These are phyloP conservation scores for Rosa lucieae DNA, from an alignment of 306 rosid genomes.

Conservation along the genomic window DNA sequence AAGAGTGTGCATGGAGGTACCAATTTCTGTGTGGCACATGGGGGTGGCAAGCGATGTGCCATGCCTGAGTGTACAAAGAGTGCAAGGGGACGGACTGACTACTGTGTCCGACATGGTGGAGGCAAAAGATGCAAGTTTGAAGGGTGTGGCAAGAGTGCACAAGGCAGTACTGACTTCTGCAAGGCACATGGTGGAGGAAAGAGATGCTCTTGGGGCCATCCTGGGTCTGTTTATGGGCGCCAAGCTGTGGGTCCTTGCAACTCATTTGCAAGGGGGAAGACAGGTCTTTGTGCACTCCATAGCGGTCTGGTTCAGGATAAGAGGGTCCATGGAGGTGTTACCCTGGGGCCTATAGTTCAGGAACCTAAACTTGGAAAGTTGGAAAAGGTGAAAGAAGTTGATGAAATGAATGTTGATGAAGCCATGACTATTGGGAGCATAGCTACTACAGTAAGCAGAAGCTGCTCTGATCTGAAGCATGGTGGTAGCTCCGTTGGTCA, in stretches of 20 bases:
- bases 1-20: conserved; percentile 98
- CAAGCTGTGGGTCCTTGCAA: conserved; percentile 62
- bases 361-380: conserved; percentile 43
- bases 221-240: conserved; percentile 59
- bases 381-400: conserved; percentile 45
- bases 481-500: conserved; percentile 28
- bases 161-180: conserved; percentile 94
- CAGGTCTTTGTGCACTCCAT: conserved; percentile 87
- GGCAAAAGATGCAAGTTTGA: conserved; percentile 87
- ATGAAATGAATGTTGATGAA: conserved; percentile 52
- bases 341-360: conserved; percentile 59
- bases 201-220: conserved; percentile 93
- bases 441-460: conserved; percentile 17
- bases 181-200: conserved; percentile 99
- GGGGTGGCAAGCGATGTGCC: conserved; percentile 95
- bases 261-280: conserved; percentile 88
- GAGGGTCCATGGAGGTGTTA: conserved; percentile 92
- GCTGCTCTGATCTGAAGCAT: conserved; percentile 31
- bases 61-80: conserved; percentile 86
- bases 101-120: conserved; percentile 95
- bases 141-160: conserved; percentile 94
- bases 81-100: conserved; percentile 94
- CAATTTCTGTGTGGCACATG: conserved; percentile 93
- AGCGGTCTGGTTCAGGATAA: conserved; percentile 82
- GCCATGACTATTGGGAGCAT: conserved; percentile 32